phyloP scores from a whole-genome alignment of 2,329 filamentous ascomycete genomes.

The Aspergillus sp. region DNA sequence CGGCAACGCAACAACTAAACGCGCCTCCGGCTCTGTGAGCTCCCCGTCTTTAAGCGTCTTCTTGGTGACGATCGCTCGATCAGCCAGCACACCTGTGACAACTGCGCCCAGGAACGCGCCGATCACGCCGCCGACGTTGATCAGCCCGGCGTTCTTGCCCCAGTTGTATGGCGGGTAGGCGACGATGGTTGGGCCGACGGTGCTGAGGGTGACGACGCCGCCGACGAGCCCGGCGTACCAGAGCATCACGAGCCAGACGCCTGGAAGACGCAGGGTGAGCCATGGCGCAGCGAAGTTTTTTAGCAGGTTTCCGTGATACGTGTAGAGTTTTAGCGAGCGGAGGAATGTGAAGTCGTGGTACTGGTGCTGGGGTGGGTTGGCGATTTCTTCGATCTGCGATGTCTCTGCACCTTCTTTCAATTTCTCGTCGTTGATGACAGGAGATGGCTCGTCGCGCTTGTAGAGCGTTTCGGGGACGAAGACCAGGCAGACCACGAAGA shows the following conservation, averaged over 20 bases:
- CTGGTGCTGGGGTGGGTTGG: neutral
- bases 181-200: conserved; percentile 9
- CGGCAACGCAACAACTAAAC: conserved; percentile 6
- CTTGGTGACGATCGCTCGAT: conserved; percentile 6
- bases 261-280: conserved; percentile 10
- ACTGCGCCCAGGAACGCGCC: conserved; percentile 2
- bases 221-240: conserved; percentile 13
- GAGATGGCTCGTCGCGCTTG: neutral
- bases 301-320: conserved; percentile 6
- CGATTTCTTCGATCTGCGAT: conserved; percentile 9
- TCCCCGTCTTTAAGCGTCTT: conserved; percentile 3
- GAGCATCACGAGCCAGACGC: conserved; percentile 14
- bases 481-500: conserved; percentile 7
- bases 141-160: conserved; percentile 10
- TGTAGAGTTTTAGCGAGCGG: conserved; percentile 7
- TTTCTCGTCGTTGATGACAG: neutral
- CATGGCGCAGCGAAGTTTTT: conserved; percentile 5
- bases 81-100: neutral
- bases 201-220: conserved; percentile 10
- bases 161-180: conserved; percentile 9
- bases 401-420: neutral
- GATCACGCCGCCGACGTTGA: conserved; percentile 9
- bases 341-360: conserved; percentile 4
- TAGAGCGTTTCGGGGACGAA: conserved; percentile 13
- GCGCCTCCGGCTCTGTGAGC: conserved; percentile 6